Evolutionary conservation across 176 grass and related monocot genomes (phyloP), one percentile per base, ranked within the genome.

Genomic region (Musa itinerans): DNA sequence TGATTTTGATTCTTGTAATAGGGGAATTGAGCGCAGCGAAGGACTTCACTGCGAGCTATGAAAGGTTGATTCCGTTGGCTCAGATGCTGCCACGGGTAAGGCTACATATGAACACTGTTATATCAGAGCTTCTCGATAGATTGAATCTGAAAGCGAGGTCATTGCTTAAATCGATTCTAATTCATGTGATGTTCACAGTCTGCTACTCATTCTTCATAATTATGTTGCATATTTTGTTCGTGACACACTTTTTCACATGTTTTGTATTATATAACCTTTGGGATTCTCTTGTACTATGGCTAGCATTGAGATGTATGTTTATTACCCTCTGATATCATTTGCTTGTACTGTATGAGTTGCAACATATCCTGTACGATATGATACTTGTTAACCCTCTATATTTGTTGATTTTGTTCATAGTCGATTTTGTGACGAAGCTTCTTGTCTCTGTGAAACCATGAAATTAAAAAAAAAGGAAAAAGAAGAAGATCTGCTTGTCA

Each of bases 41-140:
- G 49, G 92, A 87, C 53, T 96, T 96, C 77, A 92, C 92, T 63
- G 87, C 89, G 1, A 85, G 85, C 84, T 92, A 96, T 48, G 84
- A 89, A 11, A 82, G 89, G 84, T 83, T 87, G 77, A 82, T 92
- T 67, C 92, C 86, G 10, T 71, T 96, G 74, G 92, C 85, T 13
- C 92, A 96, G 74, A 96, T 89, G 48, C 66, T 96, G 71, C 89
- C 92, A 24, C 89, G 92, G 82, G 87, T 96, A 74, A 82, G 92
- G n/a, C 82, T 96, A 65, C 89, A 92, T 54, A 71, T 84, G 54
- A 89, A 92, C 69, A 89, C 81, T 29, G 71, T 96, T 50, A 87
- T 96, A 73, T 92, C 79, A 2, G 82, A 82, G 68, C 84, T 96
- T 79, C 22, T 92, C 8, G 71, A 71, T 24, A 89, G 92, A 79